Evolutionary conservation across 2,329 filamentous ascomycete species (phyloP).

Genomic region (Decorospora gaudefroyi): DNA sequence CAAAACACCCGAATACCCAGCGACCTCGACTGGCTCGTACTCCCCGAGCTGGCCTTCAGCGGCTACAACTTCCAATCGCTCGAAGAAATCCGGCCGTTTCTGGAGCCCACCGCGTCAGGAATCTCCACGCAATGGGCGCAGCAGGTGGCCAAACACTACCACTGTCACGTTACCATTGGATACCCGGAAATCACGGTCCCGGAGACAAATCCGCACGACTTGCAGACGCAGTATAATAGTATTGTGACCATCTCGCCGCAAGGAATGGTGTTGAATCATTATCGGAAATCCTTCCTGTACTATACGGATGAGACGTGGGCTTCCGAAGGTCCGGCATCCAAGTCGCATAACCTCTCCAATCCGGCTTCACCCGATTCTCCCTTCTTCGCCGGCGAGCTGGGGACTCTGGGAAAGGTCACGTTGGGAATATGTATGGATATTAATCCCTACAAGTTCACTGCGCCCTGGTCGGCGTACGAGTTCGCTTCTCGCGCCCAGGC

Average conservation of each 20-base stretch:
- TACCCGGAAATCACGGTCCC: slow-evolving; percentile 66
- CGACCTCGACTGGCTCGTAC: slow-evolving; percentile 68
- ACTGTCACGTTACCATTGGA: slow-evolving; percentile 70
- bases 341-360: slow-evolving; percentile 27
- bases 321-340: slow-evolving; percentile 52
- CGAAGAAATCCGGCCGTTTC: slow-evolving; percentile 67
- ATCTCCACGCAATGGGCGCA: slow-evolving; percentile 73
- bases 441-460: slow-evolving; percentile 65
- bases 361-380: slow-evolving; percentile 25
- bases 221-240: slow-evolving; percentile 59
- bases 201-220: slow-evolving; percentile 19
- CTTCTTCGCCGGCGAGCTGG: slow-evolving; percentile 48
- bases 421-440: slow-evolving; percentile 62
- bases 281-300: slow-evolving; percentile 68
- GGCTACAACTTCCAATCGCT: slow-evolving; percentile 79
- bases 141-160: slow-evolving; percentile 65
- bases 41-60: slow-evolving; percentile 78
- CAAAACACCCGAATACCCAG: slow-evolving; percentile 50
- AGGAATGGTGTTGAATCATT: slow-evolving; percentile 61
- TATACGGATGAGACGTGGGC: slow-evolving; percentile 71
- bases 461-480: slow-evolving; percentile 63
- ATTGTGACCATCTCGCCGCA: slow-evolving; percentile 61
- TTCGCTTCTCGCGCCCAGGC: slow-evolving; percentile 63
- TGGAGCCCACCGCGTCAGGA: slow-evolving; percentile 69
- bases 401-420: slow-evolving; percentile 45